phyloP scores from a whole-genome alignment of 495 filamentous ascomycete genomes.

The Bathelium albidoporum region DNA sequence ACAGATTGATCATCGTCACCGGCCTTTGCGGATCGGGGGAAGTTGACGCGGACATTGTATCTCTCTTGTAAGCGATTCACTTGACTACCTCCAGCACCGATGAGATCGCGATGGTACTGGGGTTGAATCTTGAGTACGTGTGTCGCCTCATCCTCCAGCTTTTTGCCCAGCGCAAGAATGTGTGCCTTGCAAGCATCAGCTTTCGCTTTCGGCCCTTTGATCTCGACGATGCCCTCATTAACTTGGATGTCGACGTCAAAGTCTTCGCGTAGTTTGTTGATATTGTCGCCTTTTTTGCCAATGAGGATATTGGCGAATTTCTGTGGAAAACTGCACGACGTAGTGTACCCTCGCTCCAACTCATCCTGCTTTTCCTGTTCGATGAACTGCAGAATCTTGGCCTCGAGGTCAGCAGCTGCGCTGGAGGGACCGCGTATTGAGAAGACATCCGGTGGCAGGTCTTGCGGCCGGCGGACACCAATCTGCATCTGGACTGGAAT shows the following conservation, averaged over 20 bases:
- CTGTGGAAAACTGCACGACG: conserved; percentile 83
- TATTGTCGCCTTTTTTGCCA: conserved; percentile 82
- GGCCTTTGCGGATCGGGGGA: conserved; percentile 59
- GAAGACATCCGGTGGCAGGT: conserved; percentile 35
- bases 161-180: conserved; percentile 63
- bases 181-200: conserved; percentile 71
- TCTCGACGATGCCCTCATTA: conserved; percentile 56
- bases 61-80: conserved; percentile 65
- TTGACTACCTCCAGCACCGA: conserved; percentile 53
- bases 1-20: conserved; percentile 58
- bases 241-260: conserved; percentile 97
- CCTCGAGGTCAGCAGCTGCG: conserved; percentile 56
- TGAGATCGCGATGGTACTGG: conserved; percentile 71
- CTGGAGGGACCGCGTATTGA: conserved; percentile 65
- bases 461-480: conserved; percentile 32
- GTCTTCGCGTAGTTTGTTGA: conserved; percentile 88
- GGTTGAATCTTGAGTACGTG: conserved; percentile 79
- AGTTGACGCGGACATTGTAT: conserved; percentile 88
- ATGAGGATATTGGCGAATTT: conserved; percentile 91
- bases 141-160: conserved; percentile 78
- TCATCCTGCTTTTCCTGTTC: conserved; percentile 78
- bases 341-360: conserved; percentile 73
- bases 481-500: conserved; percentile 65
- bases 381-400: conserved; percentile 65
- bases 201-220: conserved; percentile 66